Conservation (phyloP, 805 yeast genomes). For the Yarrowia sp. region DNA sequence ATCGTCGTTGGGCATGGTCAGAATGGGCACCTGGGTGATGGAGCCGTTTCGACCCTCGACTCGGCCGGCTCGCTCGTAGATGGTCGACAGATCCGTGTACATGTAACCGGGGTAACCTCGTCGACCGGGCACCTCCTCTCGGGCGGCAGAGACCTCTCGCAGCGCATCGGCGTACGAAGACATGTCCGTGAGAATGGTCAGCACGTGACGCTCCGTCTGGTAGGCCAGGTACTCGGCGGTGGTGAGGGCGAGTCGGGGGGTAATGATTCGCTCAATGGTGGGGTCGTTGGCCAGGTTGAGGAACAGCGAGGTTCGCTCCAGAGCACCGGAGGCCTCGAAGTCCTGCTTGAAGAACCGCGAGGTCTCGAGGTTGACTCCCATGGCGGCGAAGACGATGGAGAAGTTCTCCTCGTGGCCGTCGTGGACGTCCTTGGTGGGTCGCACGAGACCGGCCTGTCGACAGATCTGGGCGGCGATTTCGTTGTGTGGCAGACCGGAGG, state of each 20-base stretch:
- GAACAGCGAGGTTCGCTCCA: slow-evolving; percentile 96
- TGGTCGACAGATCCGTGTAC: slow-evolving; percentile 99
- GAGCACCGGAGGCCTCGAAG: slow-evolving; percentile 97
- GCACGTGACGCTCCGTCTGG: slow-evolving; percentile 98
- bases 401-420: slow-evolving; percentile 99
- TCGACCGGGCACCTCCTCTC: slow-evolving; percentile 99
- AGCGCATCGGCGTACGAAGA: slow-evolving; percentile 99
- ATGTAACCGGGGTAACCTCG: slow-evolving; percentile 99
- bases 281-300: slow-evolving; percentile 98
- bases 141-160: slow-evolving; percentile 99
- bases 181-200: slow-evolving; percentile 98
- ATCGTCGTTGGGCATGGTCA: slow-evolving; percentile 99
- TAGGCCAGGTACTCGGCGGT: slow-evolving; percentile 98
- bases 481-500: slow-evolving; percentile 98
- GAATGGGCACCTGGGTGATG: slow-evolving; percentile 96
- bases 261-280: slow-evolving; percentile 97
- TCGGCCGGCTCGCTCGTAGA: slow-evolving; percentile 99
- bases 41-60: slow-evolving; percentile 99
- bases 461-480: slow-evolving; percentile 99
- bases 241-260: slow-evolving; percentile 97
- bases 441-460: slow-evolving; percentile 98
- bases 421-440: slow-evolving; percentile 99
- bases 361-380: slow-evolving; percentile 99
- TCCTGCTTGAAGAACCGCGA: slow-evolving; percentile 98
- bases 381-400: slow-evolving; percentile 98